Percentiles rank a stretch among this genome's conserved stretches.
These are phyloP conservation scores for Grosmannia clavigera DNA, from an alignment of 2,329 filamentous ascomycete species.

Conservation along the genomic window DNA sequence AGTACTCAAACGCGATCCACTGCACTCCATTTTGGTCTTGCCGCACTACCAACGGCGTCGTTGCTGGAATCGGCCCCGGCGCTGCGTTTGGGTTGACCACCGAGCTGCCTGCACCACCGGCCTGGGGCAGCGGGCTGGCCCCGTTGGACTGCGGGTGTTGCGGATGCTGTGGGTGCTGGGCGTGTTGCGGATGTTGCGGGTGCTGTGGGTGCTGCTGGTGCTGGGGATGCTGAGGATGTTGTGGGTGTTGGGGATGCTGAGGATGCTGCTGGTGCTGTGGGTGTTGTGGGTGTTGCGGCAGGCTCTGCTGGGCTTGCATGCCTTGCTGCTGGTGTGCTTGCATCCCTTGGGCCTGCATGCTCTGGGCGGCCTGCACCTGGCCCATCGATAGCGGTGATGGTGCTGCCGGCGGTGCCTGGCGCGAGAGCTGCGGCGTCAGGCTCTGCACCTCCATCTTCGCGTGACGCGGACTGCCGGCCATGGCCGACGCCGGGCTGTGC, in stretches of 20 bases:
- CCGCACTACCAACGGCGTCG: conserved; percentile 83
- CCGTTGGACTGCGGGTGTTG: conserved; percentile 12
- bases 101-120: conserved; percentile 13
- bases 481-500: conserved; percentile 40
- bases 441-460: conserved; percentile 49
- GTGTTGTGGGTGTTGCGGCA: conserved; percentile 19
- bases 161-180: conserved; percentile 15
- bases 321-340: conserved; percentile 14
- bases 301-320: conserved; percentile 6
- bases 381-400: conserved; percentile 13
- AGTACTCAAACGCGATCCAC: conserved; percentile 99
- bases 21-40: conserved; percentile 96
- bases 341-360: conserved; percentile 19
- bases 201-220: conserved; percentile 6
- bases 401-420: conserved; percentile 27
- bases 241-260: conserved; percentile 3
- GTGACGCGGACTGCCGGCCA: conserved; percentile 48
- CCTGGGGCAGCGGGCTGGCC: conserved; percentile 6
- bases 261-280: conserved; percentile 5
- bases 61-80: conserved; percentile 91
- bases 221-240: conserved; percentile 6
- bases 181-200: neutral
- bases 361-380: conserved; percentile 24
- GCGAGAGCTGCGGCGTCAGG: conserved; percentile 48
- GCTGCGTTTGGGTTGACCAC: conserved; percentile 73